Evolutionary conservation across 2,329 filamentous ascomycete species (phyloP).

Genomic region (Cryphonectria carpinicola): DNA sequence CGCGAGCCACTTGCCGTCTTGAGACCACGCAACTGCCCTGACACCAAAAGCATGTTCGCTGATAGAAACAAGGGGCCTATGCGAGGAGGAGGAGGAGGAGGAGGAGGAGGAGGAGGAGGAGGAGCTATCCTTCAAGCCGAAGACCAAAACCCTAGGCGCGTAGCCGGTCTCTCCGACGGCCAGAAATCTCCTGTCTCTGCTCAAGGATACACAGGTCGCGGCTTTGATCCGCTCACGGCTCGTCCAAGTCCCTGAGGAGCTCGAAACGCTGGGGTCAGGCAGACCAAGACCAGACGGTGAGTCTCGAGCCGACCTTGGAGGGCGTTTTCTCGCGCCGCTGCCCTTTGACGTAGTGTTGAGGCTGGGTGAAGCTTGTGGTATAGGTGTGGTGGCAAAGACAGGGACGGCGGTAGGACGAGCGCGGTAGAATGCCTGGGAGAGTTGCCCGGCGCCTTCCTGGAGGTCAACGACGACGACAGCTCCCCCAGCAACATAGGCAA

Average conservation of each 20-base stretch:
- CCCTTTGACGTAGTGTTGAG: slow-evolving; percentile 62
- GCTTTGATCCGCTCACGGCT: slow-evolving; percentile 93
- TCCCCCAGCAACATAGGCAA: slow-evolving; percentile 91
- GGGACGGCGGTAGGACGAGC: slow-evolving; percentile 79
- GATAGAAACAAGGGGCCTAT: slow-evolving; percentile 81
- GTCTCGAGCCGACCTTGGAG: slow-evolving; percentile 52
- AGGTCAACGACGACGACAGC: slow-evolving; percentile 89
- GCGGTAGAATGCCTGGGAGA: slow-evolving; percentile 85
- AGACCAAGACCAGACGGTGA: slow-evolving; percentile 47
- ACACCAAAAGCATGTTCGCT: slow-evolving; percentile 92
- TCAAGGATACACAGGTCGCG: slow-evolving; percentile 87
- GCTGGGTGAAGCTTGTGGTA: slow-evolving; percentile 52
- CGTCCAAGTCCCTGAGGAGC: slow-evolving; percentile 75
- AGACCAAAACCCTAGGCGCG: slow-evolving; percentile 87
- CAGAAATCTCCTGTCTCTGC: slow-evolving; percentile 82
- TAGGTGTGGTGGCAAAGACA: slow-evolving; percentile 59
- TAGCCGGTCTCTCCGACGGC: slow-evolving; percentile 97
- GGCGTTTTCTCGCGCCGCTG: slow-evolving; percentile 65
- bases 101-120: slow-evolving; percentile 70
- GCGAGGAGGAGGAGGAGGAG: slow-evolving; percentile 67
- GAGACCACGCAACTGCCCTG: slow-evolving; percentile 84
- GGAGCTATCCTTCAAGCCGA: slow-evolving; percentile 78
- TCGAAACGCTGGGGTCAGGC: slow-evolving; percentile 64
- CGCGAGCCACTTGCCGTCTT: slow-evolving; percentile 83
- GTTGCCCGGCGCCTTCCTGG: slow-evolving; percentile 63